Evolutionary conservation across 306 rosid species (phyloP), one percentile per base, ranked within the genome.

Genomic region (Castanopsis chinensis): DNA sequence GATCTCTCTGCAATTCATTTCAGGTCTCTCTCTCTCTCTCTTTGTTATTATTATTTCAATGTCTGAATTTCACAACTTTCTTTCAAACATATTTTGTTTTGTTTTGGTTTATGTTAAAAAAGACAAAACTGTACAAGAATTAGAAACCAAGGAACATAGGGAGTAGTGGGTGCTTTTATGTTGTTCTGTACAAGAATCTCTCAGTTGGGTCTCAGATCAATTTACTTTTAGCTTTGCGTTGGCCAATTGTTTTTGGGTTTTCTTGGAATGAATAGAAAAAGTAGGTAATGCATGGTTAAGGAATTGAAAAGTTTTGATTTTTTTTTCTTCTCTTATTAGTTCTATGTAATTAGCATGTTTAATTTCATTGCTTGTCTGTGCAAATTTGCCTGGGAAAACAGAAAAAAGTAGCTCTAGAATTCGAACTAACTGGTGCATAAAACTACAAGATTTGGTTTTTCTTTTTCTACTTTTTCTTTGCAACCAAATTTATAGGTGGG

Each of bases 1-100:
- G 78, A 79, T 87, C 84, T 75, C 74, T 79, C 78, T 85, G 58
- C 86, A 84, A 15, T 72, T 80, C 80, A 51, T 74, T 69, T 76
- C 86, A 25, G 96, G 93, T 91, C 76, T 53, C 20, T 70, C 35
- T 79, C 32, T 79, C 19, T 55, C 15, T 35, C 33, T 64, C 5
- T 23, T 19, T 76, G n/a, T 67, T 35, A 9, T 19, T 19, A 19
- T 35, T 19, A 49, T 35, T 33, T n/a, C 27, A n/a, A 68, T 35
- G 35, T 68, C 52, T 14, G 11, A n/a, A 19, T 11, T 68, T 68
- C 52, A 6, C 27, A 4, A 68, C 19, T 68, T 33, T 23, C 11
- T 20, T 20, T 45, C n/a, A 19, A 68, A 68, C 43, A 32, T 35
- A 33, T 15, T 6, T 67, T 23, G 32, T 8, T 33, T 21, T 59